Evolutionary conservation across 148 eudicot genomes (phyloP), one percentile per base, ranked within the genome.

Genomic region (Pharnaceum exiguum): DNA sequence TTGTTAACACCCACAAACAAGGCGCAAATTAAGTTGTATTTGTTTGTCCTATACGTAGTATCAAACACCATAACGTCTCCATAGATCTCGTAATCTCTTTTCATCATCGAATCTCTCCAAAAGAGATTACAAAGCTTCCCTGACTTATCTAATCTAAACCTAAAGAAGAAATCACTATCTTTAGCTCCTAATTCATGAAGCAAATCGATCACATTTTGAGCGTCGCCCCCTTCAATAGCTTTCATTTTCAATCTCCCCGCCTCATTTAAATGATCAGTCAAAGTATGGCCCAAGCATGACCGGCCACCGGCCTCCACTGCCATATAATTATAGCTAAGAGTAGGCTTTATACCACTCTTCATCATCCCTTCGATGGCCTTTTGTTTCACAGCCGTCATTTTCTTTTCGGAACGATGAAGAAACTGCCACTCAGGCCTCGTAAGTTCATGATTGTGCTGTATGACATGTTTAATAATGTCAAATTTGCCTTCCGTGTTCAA

Each of bases 51-150:
- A 4, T 37, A 55, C 1, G 60, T 38, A 0, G 23, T 55, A 15
- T 55, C 25, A 37, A 55, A 55, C 0, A 55, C 9, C 5, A 38
- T 8, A 5, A 55, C 60, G 24, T 55, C 46, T 1, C 45, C 31
- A 55, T 37, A 55, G 1, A 19, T 17, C 2, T 1, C 9, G 11
- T 54, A 54, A 12, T 54, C 42, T 17, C 37, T 45, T 7, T 12
- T 38, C 60, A 55, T 55, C 19, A 23, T 13, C 2, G 23, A n/a
- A 16, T 55, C 46, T 21, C 60, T 37, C 60, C 46, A 55, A 38
- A 55, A 55, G 3, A 49, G 5, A 27, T 11, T 27, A 15, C 12
- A 1, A 22, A n/a, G 7, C 15, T 27, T 18, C 16, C n/a, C 25
- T 3, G 26, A 27, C 9, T 27, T 17, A 19, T 43, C 25, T 2